A percentile compares a stretch with the other conserved stretches of the same genome.
These are phyloP conservation scores for Tulasnella sp. DNA, from an alignment of 768 basidiomycete species.

Conservation along the genomic window DNA sequence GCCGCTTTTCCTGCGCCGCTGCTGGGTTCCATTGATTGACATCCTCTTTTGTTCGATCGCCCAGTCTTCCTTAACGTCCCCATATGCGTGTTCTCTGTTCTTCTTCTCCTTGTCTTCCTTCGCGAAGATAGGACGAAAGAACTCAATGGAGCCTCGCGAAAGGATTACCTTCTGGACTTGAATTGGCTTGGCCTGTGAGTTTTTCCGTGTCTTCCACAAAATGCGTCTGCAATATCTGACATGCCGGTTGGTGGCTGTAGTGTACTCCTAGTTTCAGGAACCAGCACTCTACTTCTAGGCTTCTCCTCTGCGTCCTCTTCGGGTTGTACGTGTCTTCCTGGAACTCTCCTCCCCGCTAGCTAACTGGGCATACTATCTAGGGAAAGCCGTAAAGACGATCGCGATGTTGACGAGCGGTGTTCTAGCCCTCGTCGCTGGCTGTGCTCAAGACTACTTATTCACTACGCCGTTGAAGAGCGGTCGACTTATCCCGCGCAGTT, in stretches of 20 bases:
- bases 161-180: conserved; percentile 42
- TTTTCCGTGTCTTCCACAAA: not conserved
- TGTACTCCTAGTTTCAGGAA: conserved; percentile 61
- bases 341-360: conserved; percentile 3
- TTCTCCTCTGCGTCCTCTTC: conserved; percentile 61
- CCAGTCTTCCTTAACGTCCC: conserved; percentile 78
- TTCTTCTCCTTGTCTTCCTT: conserved; percentile 50
- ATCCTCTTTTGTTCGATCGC: not conserved
- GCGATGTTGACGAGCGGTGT: conserved; percentile 47
- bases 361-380: conserved; percentile 31
- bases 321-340: conserved; percentile 47
- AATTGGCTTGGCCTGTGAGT: conserved; percentile 73
- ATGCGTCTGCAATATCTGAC: conserved; percentile 1
- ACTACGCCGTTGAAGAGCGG: not conserved
- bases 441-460: conserved; percentile 43
- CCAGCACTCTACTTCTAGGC: conserved; percentile 62
- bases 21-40: conserved; percentile 17
- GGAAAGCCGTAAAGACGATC: conserved; percentile 52
- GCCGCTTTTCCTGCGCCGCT: conserved; percentile 26
- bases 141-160: not conserved
- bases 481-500: conserved; percentile 1
- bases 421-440: conserved; percentile 44
- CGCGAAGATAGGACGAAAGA: conserved; percentile 23
- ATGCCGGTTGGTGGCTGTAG: conserved; percentile 29
- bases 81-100: conserved; percentile 48